A percentile compares a stretch with the other conserved stretches of the same genome.
Conservation (phyloP, 306 rosid genomes). For the Begonia masoniana region DNA sequence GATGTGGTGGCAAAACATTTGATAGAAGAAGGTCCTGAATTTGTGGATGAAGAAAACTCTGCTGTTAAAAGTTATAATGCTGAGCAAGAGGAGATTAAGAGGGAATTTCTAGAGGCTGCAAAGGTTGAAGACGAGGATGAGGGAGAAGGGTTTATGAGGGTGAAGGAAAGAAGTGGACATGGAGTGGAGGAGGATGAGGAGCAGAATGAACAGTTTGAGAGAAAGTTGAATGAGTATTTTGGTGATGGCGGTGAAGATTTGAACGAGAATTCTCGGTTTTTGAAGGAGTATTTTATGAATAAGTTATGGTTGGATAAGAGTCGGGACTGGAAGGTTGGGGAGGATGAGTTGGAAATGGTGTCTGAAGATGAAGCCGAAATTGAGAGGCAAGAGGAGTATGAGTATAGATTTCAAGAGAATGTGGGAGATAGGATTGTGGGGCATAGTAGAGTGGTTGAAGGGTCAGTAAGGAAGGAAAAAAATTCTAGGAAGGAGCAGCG, state of each 20-base stretch:
- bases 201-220: slow-evolving; percentile 25
- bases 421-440: slow-evolving; percentile 63
- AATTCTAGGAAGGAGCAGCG: slow-evolving; percentile 76
- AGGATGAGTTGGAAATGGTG: slow-evolving; percentile 45
- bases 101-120: slow-evolving; percentile 44
- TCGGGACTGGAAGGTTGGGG: slow-evolving; percentile 17
- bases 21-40: slow-evolving; percentile 59
- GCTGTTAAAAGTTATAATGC: slow-evolving; percentile 28
- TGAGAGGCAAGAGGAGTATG: slow-evolving; percentile 71
- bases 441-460: slow-evolving; percentile 59
- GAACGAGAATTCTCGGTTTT: slow-evolving; percentile 38
- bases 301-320: slow-evolving; percentile 41
- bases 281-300: slow-evolving; percentile 46
- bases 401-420: slow-evolving; percentile 71
- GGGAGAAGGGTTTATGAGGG: slow-evolving; percentile 37
- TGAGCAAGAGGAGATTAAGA: slow-evolving; percentile 58
- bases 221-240: slow-evolving; percentile 58
- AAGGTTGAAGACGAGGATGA: slow-evolving; percentile 29
- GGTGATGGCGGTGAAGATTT: slow-evolving; percentile 26
- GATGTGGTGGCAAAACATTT: slow-evolving; percentile 62
- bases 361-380: slow-evolving; percentile 63
- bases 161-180: slow-evolving; percentile 13
- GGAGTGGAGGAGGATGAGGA: slow-evolving; percentile 20
- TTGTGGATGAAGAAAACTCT: slow-evolving; percentile 13
- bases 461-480: slow-evolving; percentile 74